Evolutionary conservation across 345 rosid genomes (phyloP), one percentile per base, ranked within the genome.

Genomic region (Chamaenerion angustifolium): DNA sequence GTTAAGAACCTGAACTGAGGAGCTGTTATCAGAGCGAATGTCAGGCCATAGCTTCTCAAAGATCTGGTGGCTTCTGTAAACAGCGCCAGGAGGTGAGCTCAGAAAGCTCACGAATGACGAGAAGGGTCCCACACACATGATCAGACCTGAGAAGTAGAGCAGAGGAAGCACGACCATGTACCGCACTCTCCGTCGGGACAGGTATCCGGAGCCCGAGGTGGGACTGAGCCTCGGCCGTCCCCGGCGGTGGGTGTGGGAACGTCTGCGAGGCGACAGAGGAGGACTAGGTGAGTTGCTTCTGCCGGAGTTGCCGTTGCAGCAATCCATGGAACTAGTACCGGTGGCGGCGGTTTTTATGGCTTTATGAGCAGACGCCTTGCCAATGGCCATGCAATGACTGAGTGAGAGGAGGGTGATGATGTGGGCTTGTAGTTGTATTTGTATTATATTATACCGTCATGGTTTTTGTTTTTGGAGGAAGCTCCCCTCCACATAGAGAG

Each of bases 61-160:
- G 71, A 81, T 64, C 67, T 76, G 68, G 51, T 78, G 83, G 73
- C 94, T 90, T 46, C 90, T 78, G 43, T 90, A 90, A 43, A 81
- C 86, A 37, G 88, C 78, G 19, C 88, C 92, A 51, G 95, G 92
- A 58, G 61, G 46, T 44, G 68, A 43, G 47, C 69, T 47, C 52
- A 71, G 47, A 56, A 59, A 74, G 43, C 77, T 77, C 44, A 78
- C 57, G 13, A 80, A 70, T 13, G 76, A 72, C 9, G 95, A 76
- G 68, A 85, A 72, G 31, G 90, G 95, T 37, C 92, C 88, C 51
- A 83, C 80, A 48, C 92, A 90, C 83, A 83, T 68, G 62, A 86
- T 61, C 66, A 90, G 62, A 8, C 83, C 94, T 25, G 76, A 75
- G 60, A 88, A 52, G 67, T 90, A 90, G 62, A 86, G 57, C 56